phyloP scores from a whole-genome alignment of 1,284 basidiomycete species.

The Ceratobasidium sp. region DNA sequence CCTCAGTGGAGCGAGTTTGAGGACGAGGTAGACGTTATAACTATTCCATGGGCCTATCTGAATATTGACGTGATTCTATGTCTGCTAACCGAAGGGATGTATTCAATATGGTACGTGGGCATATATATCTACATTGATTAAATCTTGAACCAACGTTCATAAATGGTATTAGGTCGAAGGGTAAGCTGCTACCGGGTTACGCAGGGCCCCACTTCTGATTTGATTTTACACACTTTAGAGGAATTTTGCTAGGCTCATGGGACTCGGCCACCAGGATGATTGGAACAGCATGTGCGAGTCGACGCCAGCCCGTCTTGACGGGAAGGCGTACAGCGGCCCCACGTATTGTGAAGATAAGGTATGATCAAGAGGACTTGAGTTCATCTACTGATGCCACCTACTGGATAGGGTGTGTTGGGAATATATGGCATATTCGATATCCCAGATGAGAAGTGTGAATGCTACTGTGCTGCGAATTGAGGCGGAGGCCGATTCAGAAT shows the following conservation, averaged over 20 bases:
- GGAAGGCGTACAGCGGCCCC: neutral
- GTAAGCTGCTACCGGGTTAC: no score
- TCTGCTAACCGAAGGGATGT: slow-evolving; percentile 21
- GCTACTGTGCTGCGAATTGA: slow-evolving; percentile 1
- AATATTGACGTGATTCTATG: no score
- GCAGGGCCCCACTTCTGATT: no score
- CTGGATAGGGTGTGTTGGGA: slow-evolving; percentile 24
- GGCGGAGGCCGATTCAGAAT: no score
- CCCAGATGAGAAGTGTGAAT: slow-evolving; percentile 20
- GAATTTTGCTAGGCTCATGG: slow-evolving; percentile 24
- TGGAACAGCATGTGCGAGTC: slow-evolving; percentile 36
- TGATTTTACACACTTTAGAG: slow-evolving; percentile 14
- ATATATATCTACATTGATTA: no score
- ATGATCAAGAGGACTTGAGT: no score
- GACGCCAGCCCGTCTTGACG: slow-evolving; percentile 2
- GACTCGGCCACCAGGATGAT: slow-evolving; percentile 9
- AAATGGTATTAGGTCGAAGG: no score
- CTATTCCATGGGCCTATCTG: no score
- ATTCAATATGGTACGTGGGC: slow-evolving; percentile 33
- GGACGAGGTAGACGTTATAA: slow-evolving; percentile 21
- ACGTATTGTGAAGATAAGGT: slow-evolving; percentile 36
- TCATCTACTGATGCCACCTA: neutral
- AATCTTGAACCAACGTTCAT: no score
- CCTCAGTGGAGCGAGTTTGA: slow-evolving; percentile 29
- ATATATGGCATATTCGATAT: slow-evolving; percentile 34